Conservation (phyloP, 2,329 filamentous ascomycete genomes). For the Thielaviopsis cerberus region DNA sequence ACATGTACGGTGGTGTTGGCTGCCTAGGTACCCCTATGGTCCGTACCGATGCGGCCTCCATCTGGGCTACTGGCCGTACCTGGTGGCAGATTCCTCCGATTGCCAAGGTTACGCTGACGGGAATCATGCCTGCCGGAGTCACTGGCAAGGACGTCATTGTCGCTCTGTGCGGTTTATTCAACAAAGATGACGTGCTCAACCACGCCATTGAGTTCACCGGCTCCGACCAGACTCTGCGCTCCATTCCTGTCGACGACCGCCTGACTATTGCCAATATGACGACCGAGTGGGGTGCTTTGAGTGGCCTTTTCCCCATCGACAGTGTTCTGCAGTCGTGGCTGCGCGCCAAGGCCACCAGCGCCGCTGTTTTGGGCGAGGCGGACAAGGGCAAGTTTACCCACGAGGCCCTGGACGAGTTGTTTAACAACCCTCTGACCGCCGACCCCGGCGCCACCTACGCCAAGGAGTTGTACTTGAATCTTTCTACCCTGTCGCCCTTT, state of each 20-base stretch:
- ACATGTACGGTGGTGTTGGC: conserved; percentile 68
- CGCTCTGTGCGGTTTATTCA: conserved; percentile 70
- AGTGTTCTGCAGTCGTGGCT: conserved; percentile 52
- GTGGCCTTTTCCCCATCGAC: conserved; percentile 56
- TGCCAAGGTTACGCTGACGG: conserved; percentile 60
- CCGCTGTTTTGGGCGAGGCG: conserved; percentile 37
- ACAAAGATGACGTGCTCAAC: conserved; percentile 75
- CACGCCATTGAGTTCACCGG: conserved; percentile 79
- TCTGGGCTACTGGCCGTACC: conserved; percentile 66
- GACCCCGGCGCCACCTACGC: conserved; percentile 66
- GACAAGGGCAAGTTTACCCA: conserved; percentile 48
- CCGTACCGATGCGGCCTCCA: conserved; percentile 66
- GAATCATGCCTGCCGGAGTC: conserved; percentile 57
- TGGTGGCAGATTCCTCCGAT: conserved; percentile 85
- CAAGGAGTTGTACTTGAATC: conserved; percentile 64
- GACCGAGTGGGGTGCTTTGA: conserved; percentile 61
- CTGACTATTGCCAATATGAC: conserved; percentile 67
- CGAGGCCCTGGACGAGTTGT: conserved; percentile 51
- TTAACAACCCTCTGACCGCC: conserved; percentile 45
- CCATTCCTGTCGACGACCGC: conserved; percentile 52
- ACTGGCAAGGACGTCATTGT: conserved; percentile 91
- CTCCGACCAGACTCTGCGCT: conserved; percentile 55
- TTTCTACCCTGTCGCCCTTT: conserved; percentile 68
- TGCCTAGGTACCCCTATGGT: conserved; percentile 67
- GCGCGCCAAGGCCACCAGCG: conserved; percentile 53